Base-by-base conservation (phyloP, 2,329 filamentous ascomycete genomes). In the Trichoderma brevicompactum region DNA sequence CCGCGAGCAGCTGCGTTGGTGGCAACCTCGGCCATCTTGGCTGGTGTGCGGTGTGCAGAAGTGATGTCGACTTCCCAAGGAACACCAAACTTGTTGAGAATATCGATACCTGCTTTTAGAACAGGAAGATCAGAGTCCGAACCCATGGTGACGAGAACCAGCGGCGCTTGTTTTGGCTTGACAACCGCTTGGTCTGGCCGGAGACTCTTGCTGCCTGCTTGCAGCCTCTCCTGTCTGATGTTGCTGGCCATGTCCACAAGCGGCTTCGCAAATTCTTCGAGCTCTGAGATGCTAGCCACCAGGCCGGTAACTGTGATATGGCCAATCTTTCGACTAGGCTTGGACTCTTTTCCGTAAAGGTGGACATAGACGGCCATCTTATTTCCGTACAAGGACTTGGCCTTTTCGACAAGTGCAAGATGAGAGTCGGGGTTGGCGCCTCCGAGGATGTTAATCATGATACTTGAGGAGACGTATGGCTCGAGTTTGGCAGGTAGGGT, bases 321-420 rank as follows among this genome's bases (percentile, higher is more conserved):
- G 10, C 94, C 94, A 80, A 98, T 98, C 78, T 98, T 99, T 52
- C 95, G 89, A 40, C 92, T 90, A 5, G 92, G 92, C 71, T 93
- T 92, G 32, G 93, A 91, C 53, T 86, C 87, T 79, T 98, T 98
- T 73, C 94, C 94, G 79, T 99, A 99, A 53, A 97, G 86, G 73
- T 99, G 94, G 10, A 97, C 83, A 60, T 82, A 84, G 13, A 84
- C 78, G 59, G 82, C 84, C 67, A 82, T 80, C 43, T 81, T 76
- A 7, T 79, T 75, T 41, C 76, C 76, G 65, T 80, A 82, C 44
- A 79, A 75, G 4, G 72, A 72, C 41, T 82, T 75, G 23, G 84
- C 79, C 28, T 83, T 74, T 10, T 82, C 75, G 9, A 85, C 78
- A 0, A 87, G 79, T 9, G 69, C 69, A 38, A 81, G 76, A 72